Conservation (phyloP, 352 stramenopile species). For the Globisporangium paddicum region DNA sequence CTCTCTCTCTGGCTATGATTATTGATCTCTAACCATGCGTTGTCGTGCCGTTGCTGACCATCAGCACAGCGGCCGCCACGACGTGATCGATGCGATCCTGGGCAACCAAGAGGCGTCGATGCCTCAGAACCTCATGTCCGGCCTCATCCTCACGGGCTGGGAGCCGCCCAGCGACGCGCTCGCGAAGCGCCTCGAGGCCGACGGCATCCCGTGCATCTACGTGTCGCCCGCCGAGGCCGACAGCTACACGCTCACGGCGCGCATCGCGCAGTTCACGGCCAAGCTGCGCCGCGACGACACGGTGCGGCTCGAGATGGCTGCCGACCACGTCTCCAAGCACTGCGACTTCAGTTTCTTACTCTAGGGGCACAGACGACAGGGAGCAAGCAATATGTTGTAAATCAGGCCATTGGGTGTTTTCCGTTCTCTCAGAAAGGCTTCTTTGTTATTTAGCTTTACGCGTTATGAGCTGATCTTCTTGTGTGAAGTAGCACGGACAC, state of each 20-base stretch:
- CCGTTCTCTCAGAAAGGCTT: not conserved
- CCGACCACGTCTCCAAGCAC: constrained; percentile 75
- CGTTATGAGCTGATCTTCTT: not conserved
- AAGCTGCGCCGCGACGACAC: constrained; percentile 78
- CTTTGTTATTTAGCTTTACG: too few species aligned
- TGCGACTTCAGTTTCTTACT: constrained; percentile 79
- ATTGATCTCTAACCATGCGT: not conserved
- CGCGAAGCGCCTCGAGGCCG: constrained; percentile 57
- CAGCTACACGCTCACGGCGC: constrained; percentile 84
- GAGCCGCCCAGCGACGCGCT: constrained; percentile 67
- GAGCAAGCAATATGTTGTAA: not conserved
- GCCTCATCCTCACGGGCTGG: constrained; percentile 83
- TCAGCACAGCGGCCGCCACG: constrained; percentile 73
- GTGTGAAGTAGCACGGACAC: too few species aligned
- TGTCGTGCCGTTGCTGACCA: not conserved
- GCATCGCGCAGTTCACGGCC: constrained; percentile 75
- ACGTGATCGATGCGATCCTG: constrained; percentile 85
- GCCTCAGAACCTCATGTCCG: constrained; percentile 60
- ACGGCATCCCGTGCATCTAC: constrained; percentile 88
- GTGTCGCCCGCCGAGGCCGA: constrained; percentile 77
- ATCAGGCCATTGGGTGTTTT: not conserved
- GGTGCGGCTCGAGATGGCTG: constrained; percentile 68
- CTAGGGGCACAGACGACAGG: constrained; percentile 4
- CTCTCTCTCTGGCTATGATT: not conserved
- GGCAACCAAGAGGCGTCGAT: constrained; percentile 75